Base-by-base conservation (phyloP, 345 rosid genomes). In the Euphorbia pulcherrima region DNA sequence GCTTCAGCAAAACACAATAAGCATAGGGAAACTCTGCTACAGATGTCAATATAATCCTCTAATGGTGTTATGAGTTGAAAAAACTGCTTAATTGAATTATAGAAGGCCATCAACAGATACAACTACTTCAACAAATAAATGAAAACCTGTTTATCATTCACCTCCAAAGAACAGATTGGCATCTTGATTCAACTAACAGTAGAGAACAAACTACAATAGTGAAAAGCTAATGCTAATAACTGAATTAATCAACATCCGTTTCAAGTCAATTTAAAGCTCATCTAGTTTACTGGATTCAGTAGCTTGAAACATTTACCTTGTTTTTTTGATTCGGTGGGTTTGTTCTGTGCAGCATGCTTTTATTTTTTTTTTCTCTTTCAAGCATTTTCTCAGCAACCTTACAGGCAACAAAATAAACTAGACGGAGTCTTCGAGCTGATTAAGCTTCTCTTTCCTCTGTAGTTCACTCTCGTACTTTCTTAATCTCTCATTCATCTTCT, bases 401-500 rank as follows among this genome's bases (percentile, higher is more conserved):
- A 33, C 28, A 16, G n/a, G n/a, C 0, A 51, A 30, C 33, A 2
- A 29, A 41, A 55, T n/a, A 33, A 13, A 26, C 73, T 69, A 65
- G n/a, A 30, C 4, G 61, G 89, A 85, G 30, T 87, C 85, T 40
- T 84, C 86, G 56, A 84, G 77, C 67, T 86, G 88, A 44, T 78
- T 71, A 74, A 80, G 65, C 64, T 71, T 75, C 73, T 80, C 77
- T 74, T 79, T 79, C 74, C 51, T 76, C 75, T 76, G 79, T 86
- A 79, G 67, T 53, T 89, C 97, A 62, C 24, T 75, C 81, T 92
- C 92, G 72, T 88, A 88, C 56, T 74, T 70, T 72, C 64, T 84
- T 82, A 92, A 76, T 62, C 88, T 78, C 80, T 92, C 88, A 59
- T 89, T 87, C 96, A 85, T 83, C 79, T 74, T 89, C 87, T 82